Conservation (phyloP, 2,329 filamentous ascomycete genomes). For the Chrysoporthe puriensis region DNA sequence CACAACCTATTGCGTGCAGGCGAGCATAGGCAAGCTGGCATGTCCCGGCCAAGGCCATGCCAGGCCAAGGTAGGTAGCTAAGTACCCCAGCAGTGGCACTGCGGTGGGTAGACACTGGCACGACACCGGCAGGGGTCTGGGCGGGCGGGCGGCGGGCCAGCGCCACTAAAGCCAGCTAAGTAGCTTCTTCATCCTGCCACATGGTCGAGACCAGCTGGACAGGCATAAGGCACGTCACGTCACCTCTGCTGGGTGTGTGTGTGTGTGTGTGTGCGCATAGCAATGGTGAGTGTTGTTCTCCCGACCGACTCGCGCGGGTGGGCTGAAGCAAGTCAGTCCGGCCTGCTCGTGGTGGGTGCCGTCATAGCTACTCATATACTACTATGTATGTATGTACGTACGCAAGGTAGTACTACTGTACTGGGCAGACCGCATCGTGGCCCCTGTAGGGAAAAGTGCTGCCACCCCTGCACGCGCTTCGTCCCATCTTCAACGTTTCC, state of each 20-base stretch:
- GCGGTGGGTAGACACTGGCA: neutral
- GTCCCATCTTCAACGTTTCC: neutral
- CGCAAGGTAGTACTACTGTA: neutral
- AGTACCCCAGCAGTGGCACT: no score
- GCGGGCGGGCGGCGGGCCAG: neutral
- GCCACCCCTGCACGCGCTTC: neutral
- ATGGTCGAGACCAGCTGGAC: no score
- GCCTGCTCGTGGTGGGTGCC: no score
- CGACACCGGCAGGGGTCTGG: conserved; percentile 1
- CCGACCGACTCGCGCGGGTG: no score
- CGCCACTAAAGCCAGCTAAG: neutral
- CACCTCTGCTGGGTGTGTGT: no score
- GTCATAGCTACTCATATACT: neutral
- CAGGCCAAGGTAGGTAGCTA: no score
- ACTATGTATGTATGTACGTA: neutral
- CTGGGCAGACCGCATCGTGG: no score
- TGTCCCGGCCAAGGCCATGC: neutral
- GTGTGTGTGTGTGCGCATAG: no score
- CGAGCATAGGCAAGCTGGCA: conserved; percentile 15
- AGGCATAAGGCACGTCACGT: no score
- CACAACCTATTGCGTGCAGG: conserved; percentile 7
- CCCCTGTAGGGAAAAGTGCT: neutral
- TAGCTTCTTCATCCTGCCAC: no score
- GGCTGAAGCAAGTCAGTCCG: no score
- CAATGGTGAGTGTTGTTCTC: no score